These are phyloP conservation scores for Penicillium sp. DNA, from an alignment of 2,329 filamentous ascomycete genomes.

Conservation along the genomic window DNA sequence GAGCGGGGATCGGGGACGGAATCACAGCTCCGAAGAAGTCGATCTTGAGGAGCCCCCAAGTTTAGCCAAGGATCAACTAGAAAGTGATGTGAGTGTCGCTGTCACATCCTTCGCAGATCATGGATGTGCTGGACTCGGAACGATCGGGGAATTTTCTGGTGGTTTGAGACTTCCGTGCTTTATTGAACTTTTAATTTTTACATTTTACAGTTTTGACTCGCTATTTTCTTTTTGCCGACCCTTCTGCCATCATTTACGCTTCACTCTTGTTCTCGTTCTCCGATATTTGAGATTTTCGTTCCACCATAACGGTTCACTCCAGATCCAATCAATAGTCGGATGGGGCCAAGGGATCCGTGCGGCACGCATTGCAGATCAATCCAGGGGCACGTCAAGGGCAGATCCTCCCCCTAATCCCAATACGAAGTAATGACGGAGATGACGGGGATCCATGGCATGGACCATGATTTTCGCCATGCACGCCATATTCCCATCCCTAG, in stretches of 20 bases:
- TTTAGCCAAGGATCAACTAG: not conserved
- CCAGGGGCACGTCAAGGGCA: constrained; percentile 22
- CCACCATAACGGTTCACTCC: constrained; percentile 23
- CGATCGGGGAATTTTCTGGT: constrained; percentile 15
- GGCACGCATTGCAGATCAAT: constrained; percentile 21
- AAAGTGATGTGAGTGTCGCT: constrained; percentile 5
- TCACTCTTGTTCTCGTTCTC: constrained; percentile 2
- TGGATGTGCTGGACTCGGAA: not conserved
- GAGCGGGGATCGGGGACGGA: constrained; percentile 1
- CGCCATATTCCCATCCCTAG: constrained; percentile 9
- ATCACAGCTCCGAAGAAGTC: constrained; percentile 1
- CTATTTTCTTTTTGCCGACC: not conserved
- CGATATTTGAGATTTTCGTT: constrained; percentile 25
- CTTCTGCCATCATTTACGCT: not conserved
- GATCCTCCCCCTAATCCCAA: constrained; percentile 12
- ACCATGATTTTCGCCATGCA: constrained; percentile 10
- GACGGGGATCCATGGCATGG: constrained; percentile 13
- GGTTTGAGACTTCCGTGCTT: not conserved
- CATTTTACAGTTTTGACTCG: not conserved
- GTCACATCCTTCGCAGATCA: constrained; percentile 13
- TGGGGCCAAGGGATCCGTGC: constrained; percentile 22
- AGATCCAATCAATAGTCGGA: constrained; percentile 29
- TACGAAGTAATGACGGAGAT: constrained; percentile 11
- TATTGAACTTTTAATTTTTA: not conserved
- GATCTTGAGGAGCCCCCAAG: constrained; percentile 15